phyloP scores from a whole-genome alignment of 345 rosid species.

The Populus nigra region DNA sequence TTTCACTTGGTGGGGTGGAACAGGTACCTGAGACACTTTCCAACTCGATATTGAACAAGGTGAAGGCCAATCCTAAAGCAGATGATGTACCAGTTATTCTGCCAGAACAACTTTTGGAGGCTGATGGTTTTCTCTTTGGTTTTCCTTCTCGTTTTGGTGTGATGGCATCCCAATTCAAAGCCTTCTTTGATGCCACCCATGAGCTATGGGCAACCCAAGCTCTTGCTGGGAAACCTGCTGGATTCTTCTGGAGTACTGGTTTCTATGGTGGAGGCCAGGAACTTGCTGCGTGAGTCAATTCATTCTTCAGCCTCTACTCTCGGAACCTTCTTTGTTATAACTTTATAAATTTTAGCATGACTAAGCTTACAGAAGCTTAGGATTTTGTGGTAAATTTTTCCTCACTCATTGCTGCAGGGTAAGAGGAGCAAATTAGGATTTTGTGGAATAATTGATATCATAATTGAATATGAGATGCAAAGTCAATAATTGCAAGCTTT shows the following conservation, averaged over 20 bases:
- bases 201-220: slow-evolving; percentile 71
- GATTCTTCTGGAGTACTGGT: slow-evolving; percentile 98
- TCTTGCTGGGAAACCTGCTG: slow-evolving; percentile 95
- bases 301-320: neutral
- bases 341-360: neutral
- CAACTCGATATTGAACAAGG: slow-evolving; percentile 56
- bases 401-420: too few species aligned
- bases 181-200: slow-evolving; percentile 80
- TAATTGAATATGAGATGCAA: too few species aligned
- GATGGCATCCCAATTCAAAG: slow-evolving; percentile 88
- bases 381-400: too few species aligned
- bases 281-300: slow-evolving; percentile 78
- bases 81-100: slow-evolving; percentile 70
- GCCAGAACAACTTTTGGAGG: slow-evolving; percentile 74
- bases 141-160: slow-evolving; percentile 94
- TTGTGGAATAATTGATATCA: too few species aligned
- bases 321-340: neutral
- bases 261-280: slow-evolving; percentile 97
- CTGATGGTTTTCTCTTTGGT: slow-evolving; percentile 91
- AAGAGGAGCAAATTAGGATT: too few species aligned
- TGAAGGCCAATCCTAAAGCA: slow-evolving; percentile 70
- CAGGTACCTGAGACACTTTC: slow-evolving; percentile 82
- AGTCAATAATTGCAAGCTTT: too few species aligned
- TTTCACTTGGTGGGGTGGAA: slow-evolving; percentile 5
- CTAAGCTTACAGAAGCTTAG: too few species aligned